Evolutionary conservation across 345 rosid genomes (phyloP).

Genomic region (Bruguiera parviflora): DNA sequence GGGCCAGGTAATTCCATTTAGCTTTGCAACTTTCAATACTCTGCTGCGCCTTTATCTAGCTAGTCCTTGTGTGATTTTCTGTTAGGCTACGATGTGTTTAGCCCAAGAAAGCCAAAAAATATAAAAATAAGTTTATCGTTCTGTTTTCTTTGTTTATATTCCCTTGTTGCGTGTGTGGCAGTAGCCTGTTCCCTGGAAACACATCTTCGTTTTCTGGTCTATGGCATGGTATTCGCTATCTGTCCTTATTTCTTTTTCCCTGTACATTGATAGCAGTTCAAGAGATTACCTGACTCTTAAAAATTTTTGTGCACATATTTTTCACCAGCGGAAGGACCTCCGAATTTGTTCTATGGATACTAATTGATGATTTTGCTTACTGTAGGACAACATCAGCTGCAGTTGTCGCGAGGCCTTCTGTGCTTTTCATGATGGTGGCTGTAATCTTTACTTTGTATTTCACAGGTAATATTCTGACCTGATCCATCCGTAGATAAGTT

Average conservation of each 20-base stretch:
- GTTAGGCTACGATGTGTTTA: background rate
- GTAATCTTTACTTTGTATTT: slow-evolving; percentile 28
- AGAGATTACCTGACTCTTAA: background rate
- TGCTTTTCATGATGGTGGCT: slow-evolving; percentile 23
- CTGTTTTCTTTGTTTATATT: too few species aligned
- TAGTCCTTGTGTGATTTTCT: background rate
- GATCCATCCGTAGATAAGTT: background rate
- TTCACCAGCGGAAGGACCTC: too few species aligned
- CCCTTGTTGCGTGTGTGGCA: too few species aligned
- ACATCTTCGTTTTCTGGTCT: too few species aligned
- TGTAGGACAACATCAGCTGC: slow-evolving; percentile 53
- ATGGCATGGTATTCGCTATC: too few species aligned
- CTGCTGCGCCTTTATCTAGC: background rate
- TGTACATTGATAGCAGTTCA: background rate
- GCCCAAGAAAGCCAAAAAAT: too few species aligned
- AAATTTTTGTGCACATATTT: background rate
- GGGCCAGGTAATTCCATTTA: slow-evolving; percentile 11
- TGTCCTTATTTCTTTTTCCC: too few species aligned
- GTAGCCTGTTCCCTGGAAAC: too few species aligned
- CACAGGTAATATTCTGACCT: slow-evolving; percentile 28
- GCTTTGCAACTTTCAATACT: background rate
- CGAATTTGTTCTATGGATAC: background rate
- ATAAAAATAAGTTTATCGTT: too few species aligned
- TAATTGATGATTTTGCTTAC: slow-evolving; percentile 5
- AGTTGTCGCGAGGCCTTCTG: slow-evolving; percentile 30